A percentile compares a stretch with the other conserved stretches of the same genome.
phyloP scores from a whole-genome alignment of 176 grass and related monocot species.

The Cocos nucifera region DNA sequence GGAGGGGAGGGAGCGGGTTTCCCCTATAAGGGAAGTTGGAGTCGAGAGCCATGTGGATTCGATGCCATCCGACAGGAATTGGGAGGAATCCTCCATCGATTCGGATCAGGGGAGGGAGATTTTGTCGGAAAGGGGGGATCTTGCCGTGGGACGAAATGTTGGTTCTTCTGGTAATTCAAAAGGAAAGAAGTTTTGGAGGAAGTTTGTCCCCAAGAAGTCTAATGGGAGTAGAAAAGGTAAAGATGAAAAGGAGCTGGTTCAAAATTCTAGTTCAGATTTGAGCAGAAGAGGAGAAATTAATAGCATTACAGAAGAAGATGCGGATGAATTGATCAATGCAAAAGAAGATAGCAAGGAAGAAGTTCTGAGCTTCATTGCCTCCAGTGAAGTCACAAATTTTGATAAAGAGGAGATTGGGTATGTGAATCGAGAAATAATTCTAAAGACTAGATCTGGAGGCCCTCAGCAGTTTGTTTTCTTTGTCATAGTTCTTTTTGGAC shows the following conservation, averaged over 20 bases:
- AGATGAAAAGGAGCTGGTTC: background rate
- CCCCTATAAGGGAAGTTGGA: constrained; percentile 34
- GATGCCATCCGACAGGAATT: background rate
- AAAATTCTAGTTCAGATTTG: background rate
- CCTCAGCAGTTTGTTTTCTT: constrained; percentile 27
- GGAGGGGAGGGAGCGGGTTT: constrained; percentile 24
- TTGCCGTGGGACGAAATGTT: background rate
- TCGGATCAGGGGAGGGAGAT: constrained; percentile 10
- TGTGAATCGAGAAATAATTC: background rate
- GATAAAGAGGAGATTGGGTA: background rate
- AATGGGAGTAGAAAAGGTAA: background rate
- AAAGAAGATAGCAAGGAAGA: constrained; percentile 11
- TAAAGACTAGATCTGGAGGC: background rate
- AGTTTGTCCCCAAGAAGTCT: constrained; percentile 28
- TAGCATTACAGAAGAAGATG: constrained; percentile 11
- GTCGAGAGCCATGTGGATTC: constrained; percentile 17
- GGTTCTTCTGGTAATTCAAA: constrained; percentile 3
- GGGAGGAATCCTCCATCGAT: constrained; percentile 1
- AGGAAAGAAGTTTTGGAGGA: constrained; percentile 37
- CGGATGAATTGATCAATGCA: background rate
- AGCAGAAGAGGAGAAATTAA: background rate
- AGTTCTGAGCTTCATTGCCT: constrained; percentile 12
- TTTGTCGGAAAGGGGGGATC: constrained; percentile 15
- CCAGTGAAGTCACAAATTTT: background rate
- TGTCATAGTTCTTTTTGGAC: constrained; percentile 42